A percentile compares a stretch with the other conserved stretches of the same genome.
Evolutionary conservation across 805 yeast species (phyloP).

Genomic region (Sugiyamaella americana): DNA sequence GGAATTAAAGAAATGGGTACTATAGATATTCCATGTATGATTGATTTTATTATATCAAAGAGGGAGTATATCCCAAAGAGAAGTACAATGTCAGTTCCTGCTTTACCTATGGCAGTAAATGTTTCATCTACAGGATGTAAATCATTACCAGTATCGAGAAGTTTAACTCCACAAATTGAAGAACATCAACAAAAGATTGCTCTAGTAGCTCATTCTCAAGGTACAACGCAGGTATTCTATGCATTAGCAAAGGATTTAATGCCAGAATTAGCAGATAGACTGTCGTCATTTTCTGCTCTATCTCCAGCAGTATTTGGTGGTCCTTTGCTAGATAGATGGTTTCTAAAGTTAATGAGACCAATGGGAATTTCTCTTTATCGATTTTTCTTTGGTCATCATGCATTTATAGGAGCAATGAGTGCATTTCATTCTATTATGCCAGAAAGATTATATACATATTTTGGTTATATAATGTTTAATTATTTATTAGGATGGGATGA

Average conservation of each 20-base stretch:
- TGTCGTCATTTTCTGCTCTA: slow-evolving; percentile 66
- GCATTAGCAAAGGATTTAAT: slow-evolving; percentile 48
- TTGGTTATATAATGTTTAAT: slow-evolving; percentile 78
- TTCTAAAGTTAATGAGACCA: slow-evolving; percentile 27
- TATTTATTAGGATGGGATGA: slow-evolving; percentile 87
- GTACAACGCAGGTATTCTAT: slow-evolving; percentile 79
- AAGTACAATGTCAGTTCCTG: background rate
- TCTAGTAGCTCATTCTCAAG: slow-evolving; percentile 84
- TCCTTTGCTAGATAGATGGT: slow-evolving; percentile 49
- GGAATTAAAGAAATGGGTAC: slow-evolving; percentile 77
- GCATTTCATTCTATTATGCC: slow-evolving; percentile 46
- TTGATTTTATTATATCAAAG: slow-evolving; percentile 47
- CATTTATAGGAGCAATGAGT: slow-evolving; percentile 76
- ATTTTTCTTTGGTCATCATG: slow-evolving; percentile 62
- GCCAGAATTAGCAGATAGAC: slow-evolving; percentile 43
- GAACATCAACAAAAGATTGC: slow-evolving; percentile 39
- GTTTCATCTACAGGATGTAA: background rate
- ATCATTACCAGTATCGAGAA: background rate
- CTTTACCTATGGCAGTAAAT: background rate
- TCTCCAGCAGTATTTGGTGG: slow-evolving; percentile 96
- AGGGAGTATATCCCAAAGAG: slow-evolving; percentile 17
- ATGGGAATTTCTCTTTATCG: slow-evolving; percentile 25
- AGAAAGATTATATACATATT: slow-evolving; percentile 49
- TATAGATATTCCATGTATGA: slow-evolving; percentile 68
- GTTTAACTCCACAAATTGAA: background rate